Percentiles rank a stretch among this genome's conserved stretches.
Conservation (phyloP, 345 rosid species). For the Salix purpurea region DNA sequence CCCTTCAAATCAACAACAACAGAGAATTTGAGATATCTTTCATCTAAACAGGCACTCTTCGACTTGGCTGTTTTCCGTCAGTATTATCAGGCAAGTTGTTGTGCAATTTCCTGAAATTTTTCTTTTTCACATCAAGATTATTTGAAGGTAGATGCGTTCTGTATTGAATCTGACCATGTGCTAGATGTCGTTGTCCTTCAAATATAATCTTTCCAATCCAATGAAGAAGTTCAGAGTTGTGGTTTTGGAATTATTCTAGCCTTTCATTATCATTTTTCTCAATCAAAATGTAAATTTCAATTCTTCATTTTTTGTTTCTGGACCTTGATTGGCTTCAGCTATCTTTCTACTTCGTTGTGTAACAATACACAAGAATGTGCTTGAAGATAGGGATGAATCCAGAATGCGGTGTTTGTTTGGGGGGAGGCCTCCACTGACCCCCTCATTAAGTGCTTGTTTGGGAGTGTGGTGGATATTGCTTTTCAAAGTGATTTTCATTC, state of each 20-base stretch:
- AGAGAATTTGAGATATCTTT: constrained; percentile 76
- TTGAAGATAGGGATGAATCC: too few species aligned
- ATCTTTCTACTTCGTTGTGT: too few species aligned
- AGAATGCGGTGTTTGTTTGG: too few species aligned
- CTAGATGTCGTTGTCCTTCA: neutral
- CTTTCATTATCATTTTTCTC: too few species aligned
- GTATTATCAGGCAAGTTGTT: constrained; percentile 58
- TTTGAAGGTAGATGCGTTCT: neutral
- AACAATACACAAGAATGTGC: too few species aligned
- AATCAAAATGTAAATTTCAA: constrained; percentile 7
- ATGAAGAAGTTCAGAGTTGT: neutral
- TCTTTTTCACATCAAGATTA: neutral
- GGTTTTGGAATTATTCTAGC: neutral
- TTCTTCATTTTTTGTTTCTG: neutral
- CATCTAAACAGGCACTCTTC: constrained; percentile 82
- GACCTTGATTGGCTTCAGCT: neutral
- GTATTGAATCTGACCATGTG: neutral
- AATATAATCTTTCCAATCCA: neutral
- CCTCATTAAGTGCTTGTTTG: too few species aligned
- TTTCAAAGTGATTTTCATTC: too few species aligned
- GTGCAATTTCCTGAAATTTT: constrained; percentile 27
- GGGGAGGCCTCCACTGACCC: too few species aligned
- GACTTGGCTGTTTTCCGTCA: constrained; percentile 87
- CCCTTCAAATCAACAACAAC: constrained; percentile 70
- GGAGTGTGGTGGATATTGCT: too few species aligned